Base-by-base conservation (phyloP, 495 filamentous ascomycete species). In the Mytilinidion resinicola region DNA sequence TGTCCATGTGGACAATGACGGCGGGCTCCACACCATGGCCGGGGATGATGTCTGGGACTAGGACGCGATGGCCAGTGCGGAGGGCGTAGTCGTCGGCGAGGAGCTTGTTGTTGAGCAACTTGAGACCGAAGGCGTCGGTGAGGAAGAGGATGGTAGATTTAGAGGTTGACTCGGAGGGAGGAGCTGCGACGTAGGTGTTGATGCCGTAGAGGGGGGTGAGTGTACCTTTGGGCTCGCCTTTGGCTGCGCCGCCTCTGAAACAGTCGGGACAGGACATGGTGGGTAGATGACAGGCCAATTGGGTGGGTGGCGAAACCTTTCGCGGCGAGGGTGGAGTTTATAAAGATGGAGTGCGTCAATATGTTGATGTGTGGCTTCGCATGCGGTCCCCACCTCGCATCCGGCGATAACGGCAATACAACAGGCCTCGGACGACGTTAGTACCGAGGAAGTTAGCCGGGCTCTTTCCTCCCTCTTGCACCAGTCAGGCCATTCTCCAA, bases 221-320 rank as follows among this genome's bases (percentile, higher is more conserved):
- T 10, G 30, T 9, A 17, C 62, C 62, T 12, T 38, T 41, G 19
- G 62, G 62, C 37, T 51, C 42, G 35, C 46, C 56, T 19, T 53
- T 53, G 33, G 53, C 53, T 19, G 15, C 44, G 19, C 53, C 53
- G 36, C 62, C 62, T 35, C 55, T 47, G 39, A 65, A 65, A 36
- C 62, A 65, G 30, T 65, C 62, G 19, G 57, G 58, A 43, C 62
- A 65, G 19, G 62, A 49, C 62, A 65, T 65, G n/a, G n/a, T 55
- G 21, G 37, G 8, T 30, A 19, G 9, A 3, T 42, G 39, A 42
- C 2, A 42, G 39, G 39, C 6, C 3, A 30, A 30, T 30, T 30
- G 25, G 25, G 25, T 6, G 25, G 6, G 6, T 30, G 25, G 25
- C 25, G 25, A 30, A 30, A 30, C 6, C 2, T 30, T 30, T 30